These are phyloP conservation scores for Caulochytrium protostelioides DNA, from an alignment of 371 early-diverging fungal species.

Conservation along the genomic window DNA sequence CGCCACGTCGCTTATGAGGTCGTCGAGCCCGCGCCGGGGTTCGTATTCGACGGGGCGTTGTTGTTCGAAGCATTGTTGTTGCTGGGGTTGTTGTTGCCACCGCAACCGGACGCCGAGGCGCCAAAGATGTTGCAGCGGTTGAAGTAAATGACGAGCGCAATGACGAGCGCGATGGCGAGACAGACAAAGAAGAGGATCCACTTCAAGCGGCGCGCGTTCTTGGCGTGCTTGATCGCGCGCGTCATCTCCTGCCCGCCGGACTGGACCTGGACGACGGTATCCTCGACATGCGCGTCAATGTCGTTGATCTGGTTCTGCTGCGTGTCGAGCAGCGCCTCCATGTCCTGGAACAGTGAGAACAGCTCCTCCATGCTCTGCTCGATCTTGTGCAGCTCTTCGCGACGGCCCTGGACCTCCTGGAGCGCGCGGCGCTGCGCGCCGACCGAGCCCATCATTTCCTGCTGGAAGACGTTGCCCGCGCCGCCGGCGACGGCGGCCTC, in stretches of 20 bases:
- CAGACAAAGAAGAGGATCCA: constrained; percentile 9
- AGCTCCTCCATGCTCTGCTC: constrained; percentile 31
- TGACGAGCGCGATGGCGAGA: constrained; percentile 6
- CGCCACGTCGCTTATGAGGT: too few species aligned
- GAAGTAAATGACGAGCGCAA: too few species aligned
- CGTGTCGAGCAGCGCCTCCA: constrained; percentile 27
- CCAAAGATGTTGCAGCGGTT: not conserved
- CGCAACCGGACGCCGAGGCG: not conserved
- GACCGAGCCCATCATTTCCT: constrained; percentile 20
- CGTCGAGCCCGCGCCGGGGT: too few species aligned
- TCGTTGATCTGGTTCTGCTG: constrained; percentile 14
- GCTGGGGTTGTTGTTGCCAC: too few species aligned
- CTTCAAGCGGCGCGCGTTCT: constrained; percentile 7
- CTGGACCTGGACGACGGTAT: constrained; percentile 5
- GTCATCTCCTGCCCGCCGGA: constrained; percentile 4
- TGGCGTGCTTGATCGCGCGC: constrained; percentile 8
- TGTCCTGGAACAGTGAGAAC: constrained; percentile 33
- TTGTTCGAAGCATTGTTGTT: too few species aligned
- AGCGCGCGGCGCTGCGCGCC: constrained; percentile 24
- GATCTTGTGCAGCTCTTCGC: constrained; percentile 31
- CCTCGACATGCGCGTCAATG: constrained; percentile 11
- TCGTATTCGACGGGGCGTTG: too few species aligned
- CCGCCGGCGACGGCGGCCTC: constrained; percentile 25
- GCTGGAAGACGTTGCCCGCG: constrained; percentile 27
- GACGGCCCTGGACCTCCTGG: constrained; percentile 34